Evolutionary conservation across 306 rosid genomes (phyloP).

Genomic region (Sicyos edulis): DNA sequence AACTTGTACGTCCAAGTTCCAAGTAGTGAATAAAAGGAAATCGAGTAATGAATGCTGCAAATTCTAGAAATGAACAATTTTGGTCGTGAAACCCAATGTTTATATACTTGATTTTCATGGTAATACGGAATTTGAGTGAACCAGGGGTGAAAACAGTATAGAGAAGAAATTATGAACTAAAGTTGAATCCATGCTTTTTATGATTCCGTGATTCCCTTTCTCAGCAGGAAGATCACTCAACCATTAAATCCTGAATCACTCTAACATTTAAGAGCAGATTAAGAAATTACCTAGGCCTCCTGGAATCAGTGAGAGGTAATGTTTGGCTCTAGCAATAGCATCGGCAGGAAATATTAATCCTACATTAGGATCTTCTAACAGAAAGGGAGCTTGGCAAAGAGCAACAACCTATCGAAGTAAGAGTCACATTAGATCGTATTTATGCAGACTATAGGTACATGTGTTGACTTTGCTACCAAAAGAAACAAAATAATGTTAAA

Average conservation of each 20-base stretch:
- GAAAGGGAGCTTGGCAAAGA: no score
- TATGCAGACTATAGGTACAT: background rate
- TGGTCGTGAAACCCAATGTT: background rate
- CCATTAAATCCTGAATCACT: background rate
- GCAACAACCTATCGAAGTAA: slow-evolving; percentile 13
- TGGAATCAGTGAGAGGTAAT: slow-evolving; percentile 63
- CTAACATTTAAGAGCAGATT: background rate
- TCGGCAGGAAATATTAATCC: slow-evolving; percentile 82
- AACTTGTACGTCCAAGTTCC: background rate
- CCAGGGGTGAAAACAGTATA: background rate
- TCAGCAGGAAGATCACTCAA: slow-evolving; percentile 4
- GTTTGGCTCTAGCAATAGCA: slow-evolving; percentile 93
- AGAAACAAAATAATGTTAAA: background rate
- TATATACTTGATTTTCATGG: background rate
- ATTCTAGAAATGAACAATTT: no score
- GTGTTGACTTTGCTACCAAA: background rate
- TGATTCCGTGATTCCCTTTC: background rate
- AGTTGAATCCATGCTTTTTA: background rate
- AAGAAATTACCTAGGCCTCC: slow-evolving; percentile 86
- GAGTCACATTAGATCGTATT: background rate
- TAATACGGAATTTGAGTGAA: background rate
- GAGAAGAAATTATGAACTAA: background rate
- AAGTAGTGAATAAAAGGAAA: background rate
- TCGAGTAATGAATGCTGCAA: no score
- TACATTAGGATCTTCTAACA: no score